phyloP scores from a whole-genome alignment of 768 basidiomycete genomes.

The Mycena pura region DNA sequence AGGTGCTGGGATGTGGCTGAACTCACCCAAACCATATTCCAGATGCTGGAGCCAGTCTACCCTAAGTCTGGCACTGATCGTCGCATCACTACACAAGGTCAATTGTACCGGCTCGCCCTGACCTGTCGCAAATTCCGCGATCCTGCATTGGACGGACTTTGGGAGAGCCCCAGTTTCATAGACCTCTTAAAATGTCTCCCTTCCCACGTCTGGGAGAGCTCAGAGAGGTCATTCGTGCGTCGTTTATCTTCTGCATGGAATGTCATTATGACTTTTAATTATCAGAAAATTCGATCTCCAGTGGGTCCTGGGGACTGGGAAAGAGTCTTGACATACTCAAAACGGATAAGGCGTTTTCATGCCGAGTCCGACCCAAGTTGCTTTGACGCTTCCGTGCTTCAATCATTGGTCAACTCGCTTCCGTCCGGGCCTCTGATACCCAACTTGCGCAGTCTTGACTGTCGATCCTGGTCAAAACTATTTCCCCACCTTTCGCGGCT shows the following conservation, averaged over 20 bases:
- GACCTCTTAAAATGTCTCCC: constrained; percentile 10
- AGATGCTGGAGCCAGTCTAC: neutral
- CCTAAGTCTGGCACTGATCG: neutral
- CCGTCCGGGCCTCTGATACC: constrained; percentile 1
- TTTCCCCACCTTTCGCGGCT: neutral
- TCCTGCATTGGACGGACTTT: constrained; percentile 5
- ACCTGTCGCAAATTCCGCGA: constrained; percentile 3
- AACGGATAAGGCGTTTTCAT: neutral
- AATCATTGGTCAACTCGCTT: neutral
- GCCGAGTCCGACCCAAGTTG: neutral
- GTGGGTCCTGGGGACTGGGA: constrained; percentile 6
- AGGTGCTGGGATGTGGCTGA: constrained; percentile 10
- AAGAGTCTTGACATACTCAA: neutral
- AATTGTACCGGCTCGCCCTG: neutral
- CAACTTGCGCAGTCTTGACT: constrained; percentile 1
- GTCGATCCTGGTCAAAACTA: neutral
- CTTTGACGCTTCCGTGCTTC: neutral
- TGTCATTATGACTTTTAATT: constrained; percentile 3
- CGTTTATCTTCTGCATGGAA: neutral
- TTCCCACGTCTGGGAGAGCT: neutral
- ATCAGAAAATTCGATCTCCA: constrained; percentile 6
- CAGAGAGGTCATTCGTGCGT: constrained; percentile 2
- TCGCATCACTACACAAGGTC: neutral
- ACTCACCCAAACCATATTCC: constrained; percentile 1
- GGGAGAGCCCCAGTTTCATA: neutral